Base-by-base conservation (phyloP, 2,329 filamentous ascomycete species). In the Diaporthe vaccinii region DNA sequence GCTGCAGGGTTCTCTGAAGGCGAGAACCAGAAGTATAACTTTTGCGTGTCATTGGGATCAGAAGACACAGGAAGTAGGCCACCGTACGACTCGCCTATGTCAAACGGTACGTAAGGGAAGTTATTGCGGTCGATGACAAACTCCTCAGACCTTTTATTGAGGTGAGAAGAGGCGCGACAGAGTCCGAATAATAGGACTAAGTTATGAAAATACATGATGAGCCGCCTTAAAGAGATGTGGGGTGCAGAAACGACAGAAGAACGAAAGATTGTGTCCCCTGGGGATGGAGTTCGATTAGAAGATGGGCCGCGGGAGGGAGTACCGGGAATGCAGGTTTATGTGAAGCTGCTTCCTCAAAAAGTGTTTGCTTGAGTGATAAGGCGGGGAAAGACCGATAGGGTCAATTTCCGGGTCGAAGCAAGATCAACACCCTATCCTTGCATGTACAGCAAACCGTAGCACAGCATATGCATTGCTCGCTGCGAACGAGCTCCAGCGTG, bases 41-140 rank as follows among this genome's bases (percentile, higher is more conserved):
- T 61, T 41, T 87, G 76, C 12, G 75, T 74, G 25, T 74, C 89
- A 51, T 87, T 81, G 1, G 83, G 80, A n/a, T 84, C 81, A 46
- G 85, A 82, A 1, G 86, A 87, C 59, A 92, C 90, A 1, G 91
- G 90, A 28, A 92, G 80, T 36, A 90, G 80, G n/a, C 91, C 91
- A 25, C 90, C 89, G 78, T 92, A 92, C 0, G 88, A 91, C 82
- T 92, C 90, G 59, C 89, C 88, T 59, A 93, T 85, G 76, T 94
- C 92, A 75, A 93, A 95, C 10, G 87, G 79, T 0, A 94, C 90
- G 17, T 93, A 90, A 0, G 93, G 93, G 61, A 94, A 87, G 0
- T 82, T 85, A 4, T 85, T 86, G 20, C 92, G 90, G 78, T 94
- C 89, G 53, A 93, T 89, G 51, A 86, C 88, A 77, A 91, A 93